Percentiles rank a stretch among this genome's conserved stretches.
Conservation (phyloP, 495 filamentous ascomycete species). For the Hypoxylon lienhwacheense region DNA sequence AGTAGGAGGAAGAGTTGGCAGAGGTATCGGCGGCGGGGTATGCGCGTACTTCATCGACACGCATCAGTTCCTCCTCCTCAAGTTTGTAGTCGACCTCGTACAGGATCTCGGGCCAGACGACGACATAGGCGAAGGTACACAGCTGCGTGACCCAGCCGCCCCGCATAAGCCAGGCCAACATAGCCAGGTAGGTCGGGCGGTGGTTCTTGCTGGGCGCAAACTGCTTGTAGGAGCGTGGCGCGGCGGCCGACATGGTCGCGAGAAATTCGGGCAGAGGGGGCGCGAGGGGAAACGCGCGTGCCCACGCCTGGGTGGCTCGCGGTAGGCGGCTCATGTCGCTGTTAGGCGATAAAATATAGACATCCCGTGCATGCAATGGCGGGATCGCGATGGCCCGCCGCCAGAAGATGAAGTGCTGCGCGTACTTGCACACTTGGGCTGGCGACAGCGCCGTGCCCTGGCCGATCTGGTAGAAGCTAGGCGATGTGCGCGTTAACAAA, state of each 20-base stretch:
- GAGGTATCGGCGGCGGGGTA: conserved; percentile 4
- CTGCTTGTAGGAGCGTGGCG: conserved; percentile 74
- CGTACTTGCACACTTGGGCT: conserved; percentile 77
- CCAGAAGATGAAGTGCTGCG: conserved; percentile 93
- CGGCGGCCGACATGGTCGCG: conserved; percentile 68
- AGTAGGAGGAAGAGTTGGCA: conserved; percentile 13
- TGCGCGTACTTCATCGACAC: conserved; percentile 18
- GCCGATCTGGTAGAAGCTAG: conserved; percentile 73
- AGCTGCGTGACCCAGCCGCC: conserved; percentile 92
- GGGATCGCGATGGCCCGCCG: conserved; percentile 88
- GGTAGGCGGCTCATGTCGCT: conserved; percentile 76
- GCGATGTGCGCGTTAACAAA: background rate
- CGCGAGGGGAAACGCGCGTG: conserved; percentile 73
- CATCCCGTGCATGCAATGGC: conserved; percentile 84
- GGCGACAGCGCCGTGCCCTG: conserved; percentile 71
- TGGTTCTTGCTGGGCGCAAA: conserved; percentile 89
- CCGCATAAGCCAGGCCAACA: conserved; percentile 88
- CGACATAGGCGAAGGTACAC: conserved; percentile 82
- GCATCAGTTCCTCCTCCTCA: conserved; percentile 58
- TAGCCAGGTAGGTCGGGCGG: conserved; percentile 80
- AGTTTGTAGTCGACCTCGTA: conserved; percentile 61
- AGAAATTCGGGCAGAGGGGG: conserved; percentile 85
- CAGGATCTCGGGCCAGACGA: conserved; percentile 63
- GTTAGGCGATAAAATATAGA: conserved; percentile 92
- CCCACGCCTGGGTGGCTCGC: conserved; percentile 70